A percentile compares a stretch with the other conserved stretches of the same genome.
Evolutionary conservation across 257 asterid genomes (phyloP).

Genomic region (Solanum habrochaites): DNA sequence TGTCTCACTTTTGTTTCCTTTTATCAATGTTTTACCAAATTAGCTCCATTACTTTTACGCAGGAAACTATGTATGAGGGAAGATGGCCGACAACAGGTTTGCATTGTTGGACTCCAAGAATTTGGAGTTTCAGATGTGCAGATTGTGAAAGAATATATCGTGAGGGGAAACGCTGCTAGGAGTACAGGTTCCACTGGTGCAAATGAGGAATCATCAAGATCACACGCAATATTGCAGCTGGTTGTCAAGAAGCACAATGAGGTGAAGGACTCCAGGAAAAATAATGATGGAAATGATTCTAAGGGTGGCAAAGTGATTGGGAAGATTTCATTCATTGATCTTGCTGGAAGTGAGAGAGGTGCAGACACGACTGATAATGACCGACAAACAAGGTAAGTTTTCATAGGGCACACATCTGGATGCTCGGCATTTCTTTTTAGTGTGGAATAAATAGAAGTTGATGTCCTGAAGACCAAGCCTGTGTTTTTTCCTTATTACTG

Average conservation of each 20-base stretch:
- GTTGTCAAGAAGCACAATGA: slow-evolving; percentile 81
- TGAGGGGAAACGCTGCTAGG: slow-evolving; percentile 85
- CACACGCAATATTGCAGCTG: slow-evolving; percentile 93
- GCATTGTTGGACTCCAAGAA: slow-evolving; percentile 97
- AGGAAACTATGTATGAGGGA: slow-evolving; percentile 98
- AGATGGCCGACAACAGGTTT: slow-evolving; percentile 93
- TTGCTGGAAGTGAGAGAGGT: slow-evolving; percentile 99
- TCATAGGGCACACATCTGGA: slow-evolving; percentile 2
- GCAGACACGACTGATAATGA: slow-evolving; percentile 99
- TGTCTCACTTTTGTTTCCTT: neutral
- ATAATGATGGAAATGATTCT: slow-evolving; percentile 63
- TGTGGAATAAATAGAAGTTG: neutral
- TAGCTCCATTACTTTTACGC: slow-evolving; percentile 2
- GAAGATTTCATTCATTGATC: slow-evolving; percentile 94
- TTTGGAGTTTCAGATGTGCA: slow-evolving; percentile 94
- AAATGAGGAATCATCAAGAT: slow-evolving; percentile 97
- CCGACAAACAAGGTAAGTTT: slow-evolving; percentile 75
- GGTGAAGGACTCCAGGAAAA: slow-evolving; percentile 73
- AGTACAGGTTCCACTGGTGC: slow-evolving; percentile 99
- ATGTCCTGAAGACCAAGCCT: neutral
- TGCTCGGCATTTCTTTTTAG: neutral
- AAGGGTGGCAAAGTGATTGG: slow-evolving; percentile 79
- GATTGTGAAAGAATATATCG: slow-evolving; percentile 81
- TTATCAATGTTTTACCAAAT: neutral
- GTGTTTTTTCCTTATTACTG: neutral